These are phyloP conservation scores for Tulasnella sp. DNA, from an alignment of 768 basidiomycete species.

Conservation along the genomic window DNA sequence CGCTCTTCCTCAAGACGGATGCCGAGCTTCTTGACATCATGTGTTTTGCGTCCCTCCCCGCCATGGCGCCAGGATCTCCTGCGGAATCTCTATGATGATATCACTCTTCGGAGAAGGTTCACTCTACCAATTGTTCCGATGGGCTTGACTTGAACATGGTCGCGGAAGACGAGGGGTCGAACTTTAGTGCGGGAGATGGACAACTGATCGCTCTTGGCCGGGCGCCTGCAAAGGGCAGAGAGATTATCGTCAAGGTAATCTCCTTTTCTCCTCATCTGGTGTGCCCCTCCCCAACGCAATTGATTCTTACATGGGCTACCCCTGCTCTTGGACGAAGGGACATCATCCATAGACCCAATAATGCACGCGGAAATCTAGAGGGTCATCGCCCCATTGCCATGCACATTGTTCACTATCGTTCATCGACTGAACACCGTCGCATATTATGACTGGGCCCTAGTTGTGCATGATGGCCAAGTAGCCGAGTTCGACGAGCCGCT, in stretches of 20 bases:
- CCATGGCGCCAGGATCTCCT: background rate
- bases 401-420: conserved; percentile 79
- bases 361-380: background rate
- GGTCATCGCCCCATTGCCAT: conserved; percentile 43
- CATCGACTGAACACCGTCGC: conserved; percentile 84
- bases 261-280: background rate
- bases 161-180: background rate
- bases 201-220: background rate
- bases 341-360: background rate
- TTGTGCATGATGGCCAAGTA: conserved; percentile 16
- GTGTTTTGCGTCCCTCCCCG: background rate
- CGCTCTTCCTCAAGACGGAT: conserved; percentile 37
- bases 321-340: background rate
- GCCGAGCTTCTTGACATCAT: background rate
- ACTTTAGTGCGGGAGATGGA: background rate
- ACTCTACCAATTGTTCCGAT: background rate
- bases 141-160: background rate
- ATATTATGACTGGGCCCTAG: conserved; percentile 52
- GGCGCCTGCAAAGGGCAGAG: background rate
- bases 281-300: too few relatives aligned
- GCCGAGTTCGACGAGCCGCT: conserved; percentile 71
- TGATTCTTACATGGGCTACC: too few relatives aligned
- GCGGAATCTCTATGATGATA: too few relatives aligned
- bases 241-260: conserved; percentile 4
- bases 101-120: background rate